Evolutionary conservation across 768 basidiomycete species (phyloP).

Genomic region (Multifurca ochricompacta): DNA sequence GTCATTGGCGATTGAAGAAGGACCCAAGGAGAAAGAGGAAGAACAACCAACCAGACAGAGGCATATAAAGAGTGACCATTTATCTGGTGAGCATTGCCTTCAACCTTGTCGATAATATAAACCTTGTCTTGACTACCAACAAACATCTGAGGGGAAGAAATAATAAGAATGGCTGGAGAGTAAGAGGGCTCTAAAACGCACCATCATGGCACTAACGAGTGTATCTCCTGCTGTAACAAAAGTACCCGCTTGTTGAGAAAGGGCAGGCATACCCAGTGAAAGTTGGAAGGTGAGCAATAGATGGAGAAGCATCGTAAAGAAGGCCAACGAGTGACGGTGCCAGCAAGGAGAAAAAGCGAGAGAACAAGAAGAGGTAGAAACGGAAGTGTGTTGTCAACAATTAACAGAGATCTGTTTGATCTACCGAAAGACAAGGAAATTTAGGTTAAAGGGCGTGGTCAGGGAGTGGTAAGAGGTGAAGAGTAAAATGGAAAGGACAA

Average conservation of each 20-base stretch:
- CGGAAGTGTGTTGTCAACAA: too few relatives aligned
- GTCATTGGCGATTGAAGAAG: not conserved
- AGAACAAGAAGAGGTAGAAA: not conserved
- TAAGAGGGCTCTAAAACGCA: conserved; percentile 23
- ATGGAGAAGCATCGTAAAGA: conserved; percentile 20
- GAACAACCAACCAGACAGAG: conserved; percentile 45
- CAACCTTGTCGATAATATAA: conserved; percentile 89
- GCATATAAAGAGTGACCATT: conserved; percentile 71
- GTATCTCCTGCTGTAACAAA: conserved; percentile 33
- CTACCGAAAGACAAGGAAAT: too few relatives aligned
- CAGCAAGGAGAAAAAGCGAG: too few relatives aligned
- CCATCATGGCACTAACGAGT: conserved; percentile 48
- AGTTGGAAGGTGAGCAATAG: conserved; percentile 41
- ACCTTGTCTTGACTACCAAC: conserved; percentile 73
- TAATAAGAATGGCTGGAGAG: not conserved
- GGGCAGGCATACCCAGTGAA: conserved; percentile 27
- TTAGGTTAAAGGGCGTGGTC: too few relatives aligned
- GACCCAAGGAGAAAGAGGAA: not conserved
- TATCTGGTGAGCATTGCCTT: conserved; percentile 61
- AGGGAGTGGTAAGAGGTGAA: not conserved
- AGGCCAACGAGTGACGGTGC: too few relatives aligned
- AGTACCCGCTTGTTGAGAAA: conserved; percentile 24
- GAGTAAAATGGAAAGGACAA: not conserved
- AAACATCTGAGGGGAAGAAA: conserved; percentile 50
- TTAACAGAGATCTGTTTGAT: too few relatives aligned